Percentiles rank a stretch among this genome's conserved stretches.
These are phyloP conservation scores for Dillenia turbinata DNA, from an alignment of 164 flowering plant species.

Conservation along the genomic window DNA sequence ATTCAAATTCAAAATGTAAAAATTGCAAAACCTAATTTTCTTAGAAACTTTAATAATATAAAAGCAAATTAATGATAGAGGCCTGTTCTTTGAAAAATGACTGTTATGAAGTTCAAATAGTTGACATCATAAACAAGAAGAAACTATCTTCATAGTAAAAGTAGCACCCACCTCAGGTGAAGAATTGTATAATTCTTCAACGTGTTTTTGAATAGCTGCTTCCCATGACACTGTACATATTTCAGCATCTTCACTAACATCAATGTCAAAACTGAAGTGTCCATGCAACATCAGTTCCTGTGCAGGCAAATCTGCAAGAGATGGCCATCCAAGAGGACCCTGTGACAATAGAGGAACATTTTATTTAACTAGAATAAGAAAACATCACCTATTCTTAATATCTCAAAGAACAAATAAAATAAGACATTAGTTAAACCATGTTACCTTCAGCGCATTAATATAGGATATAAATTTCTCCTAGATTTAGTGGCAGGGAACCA, in stretches of 20 bases:
- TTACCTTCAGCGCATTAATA: too few relatives aligned
- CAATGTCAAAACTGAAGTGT: constrained; percentile 37
- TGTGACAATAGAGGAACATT: constrained; percentile 15
- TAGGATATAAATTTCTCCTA: too few relatives aligned
- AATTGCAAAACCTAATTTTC: too few relatives aligned
- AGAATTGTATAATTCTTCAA: constrained; percentile 78
- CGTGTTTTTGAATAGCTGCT: constrained; percentile 78
- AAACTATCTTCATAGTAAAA: not conserved
- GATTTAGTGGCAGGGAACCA: too few relatives aligned
- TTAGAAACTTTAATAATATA: too few relatives aligned
- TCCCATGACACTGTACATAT: constrained; percentile 80
- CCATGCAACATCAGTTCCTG: constrained; percentile 45
- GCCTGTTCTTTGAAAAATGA: too few relatives aligned
- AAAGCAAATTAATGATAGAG: too few relatives aligned
- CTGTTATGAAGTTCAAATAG: too few relatives aligned
- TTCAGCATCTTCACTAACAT: constrained; percentile 46
- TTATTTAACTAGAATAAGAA: not conserved
- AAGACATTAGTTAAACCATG: not conserved
- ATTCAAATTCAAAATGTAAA: too few relatives aligned
- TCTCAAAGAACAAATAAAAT: not conserved
- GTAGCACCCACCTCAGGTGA: constrained; percentile 48
- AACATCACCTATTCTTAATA: not conserved
- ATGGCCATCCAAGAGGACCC: constrained; percentile 97
- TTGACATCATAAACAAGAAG: too few relatives aligned
- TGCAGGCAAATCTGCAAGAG: constrained; percentile 40